Evolutionary conservation across 2,329 filamentous ascomycete genomes (phyloP).

Genomic region (Malbranchea zuffiana): DNA sequence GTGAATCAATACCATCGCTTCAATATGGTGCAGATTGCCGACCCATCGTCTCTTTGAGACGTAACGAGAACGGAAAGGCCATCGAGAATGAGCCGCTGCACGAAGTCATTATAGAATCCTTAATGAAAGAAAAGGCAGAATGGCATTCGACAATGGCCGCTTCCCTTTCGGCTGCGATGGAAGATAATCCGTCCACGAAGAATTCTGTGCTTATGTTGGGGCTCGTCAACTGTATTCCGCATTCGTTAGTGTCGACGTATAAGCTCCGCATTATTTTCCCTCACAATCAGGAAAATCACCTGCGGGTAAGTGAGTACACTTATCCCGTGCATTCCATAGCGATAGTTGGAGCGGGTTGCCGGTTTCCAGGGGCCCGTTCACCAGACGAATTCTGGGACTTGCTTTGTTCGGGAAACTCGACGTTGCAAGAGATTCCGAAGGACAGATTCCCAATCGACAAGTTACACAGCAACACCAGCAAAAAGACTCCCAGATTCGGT

Average conservation of each 20-base stretch:
- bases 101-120: background rate
- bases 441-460: slow-evolving; percentile 9
- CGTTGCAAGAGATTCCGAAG: slow-evolving; percentile 6
- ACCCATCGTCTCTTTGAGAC: too few species aligned
- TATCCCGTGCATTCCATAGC: too few species aligned
- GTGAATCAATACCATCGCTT: background rate
- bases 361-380: slow-evolving; percentile 7
- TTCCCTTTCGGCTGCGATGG: too few species aligned
- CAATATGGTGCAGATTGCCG: too few species aligned
- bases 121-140: background rate
- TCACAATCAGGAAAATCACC: too few species aligned
- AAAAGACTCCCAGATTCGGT: slow-evolving; percentile 12
- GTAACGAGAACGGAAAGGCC: background rate
- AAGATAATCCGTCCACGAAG: too few species aligned
- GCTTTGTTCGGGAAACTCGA: slow-evolving; percentile 3
- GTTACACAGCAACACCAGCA: slow-evolving; percentile 8
- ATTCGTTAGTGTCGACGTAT: too few species aligned
- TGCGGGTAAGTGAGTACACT: too few species aligned
- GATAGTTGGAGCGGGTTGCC: slow-evolving; percentile 9
- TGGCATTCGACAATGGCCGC: too few species aligned
- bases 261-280: too few species aligned
- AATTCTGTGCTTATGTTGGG: too few species aligned
- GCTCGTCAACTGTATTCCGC: too few species aligned
- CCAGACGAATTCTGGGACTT: slow-evolving; percentile 10
- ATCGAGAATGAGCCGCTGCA: background rate